Evolutionary conservation across 306 rosid species (phyloP).

Genomic region (Lathyrus tuberosus): DNA sequence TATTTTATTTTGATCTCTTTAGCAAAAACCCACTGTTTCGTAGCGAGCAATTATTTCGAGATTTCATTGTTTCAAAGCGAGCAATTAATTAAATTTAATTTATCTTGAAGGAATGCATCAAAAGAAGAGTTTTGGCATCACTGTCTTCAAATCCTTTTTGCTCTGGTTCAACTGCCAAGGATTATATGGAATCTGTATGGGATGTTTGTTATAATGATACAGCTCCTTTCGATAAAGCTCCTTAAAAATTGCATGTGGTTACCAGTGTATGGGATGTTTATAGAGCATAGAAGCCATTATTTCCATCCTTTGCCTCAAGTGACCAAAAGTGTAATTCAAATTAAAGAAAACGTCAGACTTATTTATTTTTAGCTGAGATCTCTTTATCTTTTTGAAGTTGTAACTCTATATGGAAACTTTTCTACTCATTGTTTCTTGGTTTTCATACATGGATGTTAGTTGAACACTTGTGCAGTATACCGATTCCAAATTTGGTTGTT

Average conservation of each 20-base stretch:
- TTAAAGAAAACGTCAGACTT: constrained; percentile 4
- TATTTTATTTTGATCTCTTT: too few relatives aligned
- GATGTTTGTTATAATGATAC: constrained; percentile 87
- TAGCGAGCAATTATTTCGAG: background rate
- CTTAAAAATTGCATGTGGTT: constrained; percentile 41
- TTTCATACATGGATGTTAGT: background rate
- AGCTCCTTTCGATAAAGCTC: constrained; percentile 79
- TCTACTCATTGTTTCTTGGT: background rate
- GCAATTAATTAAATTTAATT: constrained; percentile 9
- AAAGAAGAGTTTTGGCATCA: constrained; percentile 81
- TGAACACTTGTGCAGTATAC: background rate
- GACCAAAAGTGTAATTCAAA: constrained; percentile 15
- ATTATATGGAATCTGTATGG: constrained; percentile 93
- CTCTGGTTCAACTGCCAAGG: constrained; percentile 64
- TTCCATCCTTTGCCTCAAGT: constrained; percentile 35
- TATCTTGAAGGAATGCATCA: constrained; percentile 76
- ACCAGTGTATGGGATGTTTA: constrained; percentile 5
- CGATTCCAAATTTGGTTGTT: background rate
- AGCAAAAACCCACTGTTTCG: background rate
- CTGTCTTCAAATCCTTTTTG: constrained; percentile 63
- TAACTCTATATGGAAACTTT: constrained; percentile 1
- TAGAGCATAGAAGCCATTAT: constrained; percentile 16
- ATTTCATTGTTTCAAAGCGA: background rate
- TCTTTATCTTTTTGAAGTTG: background rate
- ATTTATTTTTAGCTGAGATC: background rate